These are phyloP conservation scores for Endotrypanum monterogeii DNA, from an alignment of 208 protist genomes.

Conservation along the genomic window DNA sequence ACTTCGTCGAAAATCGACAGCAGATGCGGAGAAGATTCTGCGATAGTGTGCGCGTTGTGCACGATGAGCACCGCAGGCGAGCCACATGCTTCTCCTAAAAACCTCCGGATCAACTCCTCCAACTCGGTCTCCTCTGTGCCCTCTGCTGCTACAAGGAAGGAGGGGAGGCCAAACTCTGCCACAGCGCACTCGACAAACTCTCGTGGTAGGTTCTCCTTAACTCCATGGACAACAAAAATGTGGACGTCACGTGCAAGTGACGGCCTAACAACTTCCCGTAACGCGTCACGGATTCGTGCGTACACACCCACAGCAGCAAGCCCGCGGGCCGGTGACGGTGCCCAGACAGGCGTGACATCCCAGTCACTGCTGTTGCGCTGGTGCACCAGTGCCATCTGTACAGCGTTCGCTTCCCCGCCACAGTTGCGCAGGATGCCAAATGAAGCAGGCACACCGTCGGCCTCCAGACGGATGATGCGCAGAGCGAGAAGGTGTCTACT, in stretches of 20 bases:
- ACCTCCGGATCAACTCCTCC: slow-evolving; percentile 31
- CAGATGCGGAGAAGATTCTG: slow-evolving; percentile 37
- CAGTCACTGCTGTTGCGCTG: slow-evolving; percentile 17
- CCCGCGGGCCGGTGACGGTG: slow-evolving; percentile 22
- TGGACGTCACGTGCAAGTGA: slow-evolving; percentile 18
- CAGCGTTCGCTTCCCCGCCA: background rate
- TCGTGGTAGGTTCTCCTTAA: slow-evolving; percentile 63
- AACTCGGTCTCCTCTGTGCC: slow-evolving; percentile 46
- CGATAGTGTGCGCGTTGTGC: slow-evolving; percentile 59
- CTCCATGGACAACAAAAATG: slow-evolving; percentile 70
- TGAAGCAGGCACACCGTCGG: background rate
- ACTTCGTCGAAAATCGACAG: slow-evolving; percentile 44
- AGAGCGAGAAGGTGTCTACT: slow-evolving; percentile 41
- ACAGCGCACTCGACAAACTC: slow-evolving; percentile 53
- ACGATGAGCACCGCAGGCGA: slow-evolving; percentile 51
- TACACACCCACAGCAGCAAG: slow-evolving; percentile 15
- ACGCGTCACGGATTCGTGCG: slow-evolving; percentile 8
- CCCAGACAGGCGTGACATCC: slow-evolving; percentile 56
- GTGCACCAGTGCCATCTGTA: slow-evolving; percentile 43
- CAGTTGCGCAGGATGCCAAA: slow-evolving; percentile 17
- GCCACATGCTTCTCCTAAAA: slow-evolving; percentile 25
- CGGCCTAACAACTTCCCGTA: slow-evolving; percentile 22
- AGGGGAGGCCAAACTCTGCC: slow-evolving; percentile 38
- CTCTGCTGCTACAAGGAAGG: slow-evolving; percentile 43
- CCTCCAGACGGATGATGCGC: slow-evolving; percentile 36